Base-by-base conservation (phyloP, 345 rosid genomes). In the Lepidium aucheri region DNA sequence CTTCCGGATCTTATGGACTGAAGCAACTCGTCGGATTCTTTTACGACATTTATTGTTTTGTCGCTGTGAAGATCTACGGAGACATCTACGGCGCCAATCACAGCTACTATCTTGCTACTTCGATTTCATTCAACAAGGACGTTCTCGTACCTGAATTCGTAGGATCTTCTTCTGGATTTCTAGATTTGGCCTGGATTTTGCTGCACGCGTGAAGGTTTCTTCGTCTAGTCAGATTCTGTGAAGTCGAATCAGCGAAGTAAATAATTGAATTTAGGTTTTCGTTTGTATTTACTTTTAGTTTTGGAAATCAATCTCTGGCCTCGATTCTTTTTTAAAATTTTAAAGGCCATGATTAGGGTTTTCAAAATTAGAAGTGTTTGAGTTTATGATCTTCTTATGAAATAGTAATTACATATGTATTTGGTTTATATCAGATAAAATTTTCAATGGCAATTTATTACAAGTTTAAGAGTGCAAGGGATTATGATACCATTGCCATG, bases 401-500 rank as follows among this genome's bases (percentile, higher is more conserved):
- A 8, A 6, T 68, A 59, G 66, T 67, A 66, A 69, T 69, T 42
- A 41, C 63, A 47, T 63, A 63, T 68, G 58, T 74, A 53, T 69
- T 68, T 74, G 61, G 2, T 61, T 74, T 62, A 61, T 68, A 74
- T 74, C 78, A 74, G 78, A 74, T 56, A 73, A 40, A 49, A 55
- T 3, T 61, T 68, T 50, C 52, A 63, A 95, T 95, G 99, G 95
- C 99, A 72, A 96, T 95, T 35, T 89, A 91, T 86, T 95, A 91
- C 86, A 95, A 95, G 82, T 95, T 91, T 82, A 91, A 95, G 91
- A 95, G 99, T 86, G 99, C 99, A 57, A 84, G 82, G 90, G 97
- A 83, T 76, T 95, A 81, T 74, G 97, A 95, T 84, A 84, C 97
- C 46, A 79, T 95, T 54, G 56, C 86, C 60, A 80, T 95, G 97